Base-by-base conservation (phyloP, 371 early-diverging fungal genomes). In the Circinella umbellata region DNA sequence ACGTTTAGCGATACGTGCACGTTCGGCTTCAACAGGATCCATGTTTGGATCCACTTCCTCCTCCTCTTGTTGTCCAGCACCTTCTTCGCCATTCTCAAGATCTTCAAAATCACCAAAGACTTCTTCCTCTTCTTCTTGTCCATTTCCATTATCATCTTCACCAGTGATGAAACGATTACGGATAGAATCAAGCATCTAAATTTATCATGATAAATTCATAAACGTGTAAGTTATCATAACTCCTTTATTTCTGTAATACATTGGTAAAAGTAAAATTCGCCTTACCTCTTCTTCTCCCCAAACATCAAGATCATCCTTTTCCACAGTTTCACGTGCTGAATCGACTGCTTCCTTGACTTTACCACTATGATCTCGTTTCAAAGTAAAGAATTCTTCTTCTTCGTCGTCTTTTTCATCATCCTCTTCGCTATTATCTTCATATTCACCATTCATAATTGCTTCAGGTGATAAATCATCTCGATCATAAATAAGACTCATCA, bases 81-180 rank as follows among this genome's bases (percentile, higher is more conserved):
- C 84, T 17, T 60, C 89, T 54, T 81, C 87, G n/a, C 79, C 88
- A 17, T 74, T 85, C 76, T 96, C 98, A 10, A 96, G 82, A 79
- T 98, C 98, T 74, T 95, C 97, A 83, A 95, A 96, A 69, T 95
- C 97, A 35, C 95, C 96, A 73, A 83, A 85, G 1, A 87, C 88
- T 59, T 92, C 90, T 17, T 90, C 91, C 34, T 82, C 88, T 27
- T 82, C 80, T 15, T 78, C 13, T 11, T 76, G 78, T 9, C 71
- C 81, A 14, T 69, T 64, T 13, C 59, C 83, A 48, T 80, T 80
- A 61, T 88, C 83, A 20, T 70, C 75, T 1, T 86, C 86, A 17
- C 93, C 94, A 11, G 96, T 97, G 64, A 96, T 93, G 80, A 97
- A 97, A 17, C 91, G 89, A 67, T 87, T 78, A 62, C 92, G 84